phyloP scores from a whole-genome alignment of 1,139 yeast genomes.

The Geotrichum aggregatum region DNA sequence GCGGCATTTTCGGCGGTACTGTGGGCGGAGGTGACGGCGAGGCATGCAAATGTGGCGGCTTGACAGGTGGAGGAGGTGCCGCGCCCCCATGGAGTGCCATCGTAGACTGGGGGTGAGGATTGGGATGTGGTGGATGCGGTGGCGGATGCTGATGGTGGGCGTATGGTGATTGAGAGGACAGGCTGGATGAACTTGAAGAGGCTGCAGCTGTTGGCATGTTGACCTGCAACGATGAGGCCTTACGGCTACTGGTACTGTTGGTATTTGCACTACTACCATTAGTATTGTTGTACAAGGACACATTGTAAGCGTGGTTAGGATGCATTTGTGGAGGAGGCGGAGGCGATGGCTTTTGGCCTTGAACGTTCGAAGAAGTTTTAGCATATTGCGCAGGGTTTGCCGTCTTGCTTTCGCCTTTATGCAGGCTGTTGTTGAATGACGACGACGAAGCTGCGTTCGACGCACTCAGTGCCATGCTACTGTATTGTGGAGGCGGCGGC shows the following conservation, averaged over 20 bases:
- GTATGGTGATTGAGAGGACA: no score
- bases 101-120: no score
- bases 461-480: constrained; percentile 6
- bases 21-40: constrained; percentile 1
- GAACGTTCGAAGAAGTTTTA: background rate
- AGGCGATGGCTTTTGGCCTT: constrained; percentile 6
- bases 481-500: constrained; percentile 4
- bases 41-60: constrained; percentile 17
- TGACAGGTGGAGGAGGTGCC: constrained; percentile 16
- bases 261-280: background rate
- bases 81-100: background rate
- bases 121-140: background rate
- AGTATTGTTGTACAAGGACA: constrained; percentile 1
- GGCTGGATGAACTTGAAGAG: background rate
- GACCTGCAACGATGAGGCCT: background rate
- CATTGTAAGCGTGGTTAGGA: constrained; percentile 9
- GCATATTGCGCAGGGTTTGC: background rate
- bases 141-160: background rate
- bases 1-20: background rate
- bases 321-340: constrained; percentile 16
- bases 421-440: background rate
- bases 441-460: constrained; percentile 8
- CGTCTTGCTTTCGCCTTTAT: background rate
- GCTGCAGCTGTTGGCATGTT: background rate
- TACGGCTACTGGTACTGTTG: background rate